Base-by-base conservation (phyloP, 176 grass and related monocot species). In the Zoysia japonica region DNA sequence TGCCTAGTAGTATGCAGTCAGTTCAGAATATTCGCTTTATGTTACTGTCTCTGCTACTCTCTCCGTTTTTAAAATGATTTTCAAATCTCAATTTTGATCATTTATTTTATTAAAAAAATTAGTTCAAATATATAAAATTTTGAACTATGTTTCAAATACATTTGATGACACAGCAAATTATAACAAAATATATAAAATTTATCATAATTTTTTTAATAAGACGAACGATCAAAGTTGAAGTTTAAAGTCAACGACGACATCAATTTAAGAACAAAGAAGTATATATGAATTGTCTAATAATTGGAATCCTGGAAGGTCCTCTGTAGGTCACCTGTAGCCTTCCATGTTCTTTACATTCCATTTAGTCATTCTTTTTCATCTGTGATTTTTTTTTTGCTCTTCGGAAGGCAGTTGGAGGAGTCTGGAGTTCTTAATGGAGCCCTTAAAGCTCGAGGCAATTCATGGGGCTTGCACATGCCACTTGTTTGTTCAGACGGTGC, bases 401-500 rank as follows among this genome's bases (percentile, higher is more conserved):
- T 87, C 93, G 92, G 79, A 95, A 99, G 66, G 82, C 92, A 99
- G 61, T 65, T 99, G 19, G 96, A 95, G 90, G 88, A 93, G 75
- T 93, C 92, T 35, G 96, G 96, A 49, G 96, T 99, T 59, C 68
- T 99, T 72, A 93, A 83, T 74, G 86, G 90, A 5, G 92, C 96
- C 51, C 86, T 95, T 66, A 89, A 92, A 88, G 89, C 88, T 79
- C 85, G 84, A 82, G 92, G 90, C 45, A 99, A 96, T 89, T 99
- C 92, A 47, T 99, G 92, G 96, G 96, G 96, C 50, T 87, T 99
- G 71, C 96, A 99, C 82, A 99, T 99, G 96, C 96, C 96, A 53
- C 96, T 99, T 84, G 92, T 99, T 85, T 99, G 96, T 69, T 92
- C 96, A 76, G 96, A 99, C 74, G 96, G 96, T 79, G 92, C 96